These are phyloP conservation scores for Zygosaccharomyces lentus DNA, from an alignment of 805 yeast species.

Conservation along the genomic window DNA sequence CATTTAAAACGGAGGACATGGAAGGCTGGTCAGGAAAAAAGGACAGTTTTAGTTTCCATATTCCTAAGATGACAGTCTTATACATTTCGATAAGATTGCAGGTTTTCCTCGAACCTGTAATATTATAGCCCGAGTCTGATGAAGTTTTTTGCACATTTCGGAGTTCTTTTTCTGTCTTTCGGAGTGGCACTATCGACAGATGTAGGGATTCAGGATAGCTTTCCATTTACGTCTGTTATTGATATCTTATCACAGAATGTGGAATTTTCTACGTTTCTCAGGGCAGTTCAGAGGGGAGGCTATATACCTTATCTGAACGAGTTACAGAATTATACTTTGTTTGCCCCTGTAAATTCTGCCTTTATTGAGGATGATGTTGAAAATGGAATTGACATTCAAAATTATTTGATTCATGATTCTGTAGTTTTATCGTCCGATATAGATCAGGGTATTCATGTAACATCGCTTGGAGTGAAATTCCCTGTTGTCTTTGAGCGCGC, in stretches of 20 bases:
- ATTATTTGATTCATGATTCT: constrained; percentile 34
- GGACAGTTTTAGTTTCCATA: neutral
- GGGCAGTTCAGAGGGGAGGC: constrained; percentile 57
- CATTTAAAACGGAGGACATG: neutral
- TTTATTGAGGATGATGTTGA: constrained; percentile 37
- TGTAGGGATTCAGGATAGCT: constrained; percentile 12
- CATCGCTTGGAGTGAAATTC: constrained; percentile 16
- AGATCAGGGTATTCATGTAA: constrained; percentile 16
- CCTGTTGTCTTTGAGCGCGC: constrained; percentile 21
- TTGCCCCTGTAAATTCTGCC: constrained; percentile 81
- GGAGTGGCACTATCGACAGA: neutral
- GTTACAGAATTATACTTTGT: constrained; percentile 59
- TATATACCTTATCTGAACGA: constrained; percentile 58
- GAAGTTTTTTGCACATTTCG: neutral
- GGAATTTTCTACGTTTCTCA: constrained; percentile 60
- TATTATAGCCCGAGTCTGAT: neutral
- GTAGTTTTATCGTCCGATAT: constrained; percentile 32
- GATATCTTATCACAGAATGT: constrained; percentile 66
- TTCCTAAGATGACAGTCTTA: neutral
- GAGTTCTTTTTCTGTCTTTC: neutral
- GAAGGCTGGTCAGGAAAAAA: neutral
- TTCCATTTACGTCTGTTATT: constrained; percentile 45
- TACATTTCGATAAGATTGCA: too few relatives aligned
- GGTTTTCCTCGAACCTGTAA: neutral
- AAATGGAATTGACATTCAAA: constrained; percentile 20